phyloP scores from a whole-genome alignment of 73 alveolate genomes.

The Symbiodinium natans region DNA sequence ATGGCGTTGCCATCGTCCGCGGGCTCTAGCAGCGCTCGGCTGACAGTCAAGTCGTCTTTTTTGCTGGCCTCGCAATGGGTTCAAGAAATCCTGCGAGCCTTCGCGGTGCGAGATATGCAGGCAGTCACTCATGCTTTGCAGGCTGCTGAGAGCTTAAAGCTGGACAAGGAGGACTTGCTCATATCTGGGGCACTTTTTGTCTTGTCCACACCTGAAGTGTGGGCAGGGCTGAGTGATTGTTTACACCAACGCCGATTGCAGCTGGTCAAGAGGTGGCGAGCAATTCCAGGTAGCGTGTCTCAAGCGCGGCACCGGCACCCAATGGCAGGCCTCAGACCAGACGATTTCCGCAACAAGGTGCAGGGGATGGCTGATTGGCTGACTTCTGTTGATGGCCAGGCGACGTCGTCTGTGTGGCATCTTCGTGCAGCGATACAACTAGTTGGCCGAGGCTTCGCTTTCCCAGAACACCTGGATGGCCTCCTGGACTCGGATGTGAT shows the following conservation, averaged over 20 bases:
- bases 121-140: not conserved
- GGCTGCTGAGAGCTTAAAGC: not conserved
- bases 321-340: not conserved
- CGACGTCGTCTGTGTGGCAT: not conserved
- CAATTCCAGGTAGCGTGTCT: not conserved
- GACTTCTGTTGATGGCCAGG: not conserved
- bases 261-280: not conserved
- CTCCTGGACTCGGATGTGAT: not conserved
- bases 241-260: not conserved
- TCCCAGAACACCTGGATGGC: slow-evolving; percentile 15
- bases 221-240: not conserved
- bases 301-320: not conserved
- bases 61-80: slow-evolving; percentile 31
- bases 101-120: not conserved
- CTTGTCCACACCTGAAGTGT: not conserved
- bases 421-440: not conserved
- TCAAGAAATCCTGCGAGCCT: not conserved
- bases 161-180: not conserved
- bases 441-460: not conserved
- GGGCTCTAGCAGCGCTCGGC: not conserved
- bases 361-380: not conserved
- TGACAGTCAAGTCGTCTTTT: not conserved
- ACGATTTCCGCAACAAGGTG: not conserved
- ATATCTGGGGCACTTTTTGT: not conserved
- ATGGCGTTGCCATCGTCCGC: not conserved